Evolutionary conservation across 2,329 filamentous ascomycete genomes (phyloP).

Genomic region (Chaetomiaceae sp.): DNA sequence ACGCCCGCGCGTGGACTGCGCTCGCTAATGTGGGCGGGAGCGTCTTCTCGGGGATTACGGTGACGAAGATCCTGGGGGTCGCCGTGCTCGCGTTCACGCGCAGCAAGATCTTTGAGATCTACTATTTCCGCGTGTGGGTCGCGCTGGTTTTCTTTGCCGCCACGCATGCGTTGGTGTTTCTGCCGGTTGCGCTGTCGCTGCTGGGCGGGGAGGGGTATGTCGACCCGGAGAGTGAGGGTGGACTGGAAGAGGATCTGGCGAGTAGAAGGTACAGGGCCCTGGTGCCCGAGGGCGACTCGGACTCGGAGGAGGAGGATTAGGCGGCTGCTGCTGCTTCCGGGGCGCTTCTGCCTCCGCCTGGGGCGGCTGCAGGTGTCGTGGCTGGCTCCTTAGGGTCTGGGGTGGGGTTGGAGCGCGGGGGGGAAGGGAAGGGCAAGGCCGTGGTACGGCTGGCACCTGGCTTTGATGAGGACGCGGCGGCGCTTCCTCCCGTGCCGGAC

Average conservation of each 20-base stretch:
- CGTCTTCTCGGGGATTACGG: conserved; percentile 91
- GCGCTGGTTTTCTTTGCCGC: conserved; percentile 86
- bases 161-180: conserved; percentile 79
- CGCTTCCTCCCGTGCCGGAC: no score
- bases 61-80: conserved; percentile 92
- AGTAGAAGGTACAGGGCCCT: conserved; percentile 71
- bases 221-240: conserved; percentile 80
- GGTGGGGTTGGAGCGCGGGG: no score
- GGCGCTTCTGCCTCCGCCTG: neutral
- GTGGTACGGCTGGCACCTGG: no score
- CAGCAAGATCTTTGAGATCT: conserved; percentile 98
- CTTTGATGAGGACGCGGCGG: no score
- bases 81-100: conserved; percentile 87
- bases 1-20: conserved; percentile 85
- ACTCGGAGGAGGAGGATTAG: conserved; percentile 18
- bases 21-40: conserved; percentile 91
- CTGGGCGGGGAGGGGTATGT: conserved; percentile 82
- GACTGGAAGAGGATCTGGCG: conserved; percentile 82
- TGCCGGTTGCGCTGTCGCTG: conserved; percentile 83
- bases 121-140: conserved; percentile 97
- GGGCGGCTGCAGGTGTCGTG: no score
- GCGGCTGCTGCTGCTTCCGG: neutral
- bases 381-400: no score
- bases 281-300: conserved; percentile 31
- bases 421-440: no score